phyloP scores from a whole-genome alignment of 108 stramenopile species.

The Pseudonitzschia multistriata region DNA sequence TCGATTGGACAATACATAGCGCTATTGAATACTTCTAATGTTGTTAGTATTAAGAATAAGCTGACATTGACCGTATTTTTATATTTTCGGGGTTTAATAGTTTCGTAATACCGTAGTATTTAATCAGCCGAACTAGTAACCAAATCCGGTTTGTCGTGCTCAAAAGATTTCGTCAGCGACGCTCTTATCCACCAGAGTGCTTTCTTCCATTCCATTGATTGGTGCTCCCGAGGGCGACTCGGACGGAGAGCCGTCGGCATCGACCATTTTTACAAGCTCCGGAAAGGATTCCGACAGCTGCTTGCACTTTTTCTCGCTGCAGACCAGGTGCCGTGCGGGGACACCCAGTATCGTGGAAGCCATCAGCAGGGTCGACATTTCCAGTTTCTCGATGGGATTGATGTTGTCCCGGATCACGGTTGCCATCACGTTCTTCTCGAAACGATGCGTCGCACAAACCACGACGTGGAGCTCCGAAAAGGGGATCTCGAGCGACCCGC shows the following conservation, averaged over 20 bases:
- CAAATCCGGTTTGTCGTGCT: too few species aligned
- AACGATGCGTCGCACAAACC: constrained; percentile 82
- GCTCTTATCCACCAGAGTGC: background rate
- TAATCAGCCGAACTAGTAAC: too few species aligned
- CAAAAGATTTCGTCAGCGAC: background rate
- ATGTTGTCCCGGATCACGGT: constrained; percentile 81
- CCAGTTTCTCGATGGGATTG: constrained; percentile 87
- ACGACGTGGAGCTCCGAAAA: constrained; percentile 80
- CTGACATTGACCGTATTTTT: too few species aligned
- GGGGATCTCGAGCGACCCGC: constrained; percentile 71
- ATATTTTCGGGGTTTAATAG: too few species aligned
- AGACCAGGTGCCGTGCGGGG: constrained; percentile 8
- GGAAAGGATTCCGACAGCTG: constrained; percentile 25
- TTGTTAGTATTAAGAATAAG: too few species aligned
- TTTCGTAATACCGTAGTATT: too few species aligned
- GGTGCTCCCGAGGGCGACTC: background rate
- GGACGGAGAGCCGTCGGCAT: background rate
- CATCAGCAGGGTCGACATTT: constrained; percentile 70
- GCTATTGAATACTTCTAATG: too few species aligned
- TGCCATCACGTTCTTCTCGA: constrained; percentile 75
- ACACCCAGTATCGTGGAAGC: constrained; percentile 57
- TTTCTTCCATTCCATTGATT: too few species aligned
- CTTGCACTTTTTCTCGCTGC: constrained; percentile 1
- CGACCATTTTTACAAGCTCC: background rate
- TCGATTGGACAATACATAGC: too few species aligned